Evolutionary conservation across 2,329 filamentous ascomycete genomes (phyloP).

Genomic region (Plenodomus lindquistii): DNA sequence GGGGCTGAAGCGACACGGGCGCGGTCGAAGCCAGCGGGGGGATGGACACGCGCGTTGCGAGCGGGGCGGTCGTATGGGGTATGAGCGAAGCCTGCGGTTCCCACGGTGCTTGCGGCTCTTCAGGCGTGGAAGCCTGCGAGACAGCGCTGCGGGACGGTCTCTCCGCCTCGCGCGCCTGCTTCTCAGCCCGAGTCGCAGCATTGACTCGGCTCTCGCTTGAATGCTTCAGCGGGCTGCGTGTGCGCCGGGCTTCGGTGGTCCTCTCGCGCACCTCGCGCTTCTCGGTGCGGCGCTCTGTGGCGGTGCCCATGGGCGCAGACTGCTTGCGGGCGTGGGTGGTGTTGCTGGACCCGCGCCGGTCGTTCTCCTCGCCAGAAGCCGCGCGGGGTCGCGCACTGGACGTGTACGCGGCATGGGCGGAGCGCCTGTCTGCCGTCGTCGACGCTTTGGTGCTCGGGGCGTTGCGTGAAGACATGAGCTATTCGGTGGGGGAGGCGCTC

Average conservation of each 20-base stretch:
- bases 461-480: constrained; percentile 42
- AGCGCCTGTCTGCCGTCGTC: constrained; percentile 36
- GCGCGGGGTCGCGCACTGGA: constrained; percentile 44
- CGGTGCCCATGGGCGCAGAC: constrained; percentile 23
- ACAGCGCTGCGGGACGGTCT: constrained; percentile 24
- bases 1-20: constrained; percentile 69
- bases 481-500: constrained; percentile 18
- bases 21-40: constrained; percentile 67
- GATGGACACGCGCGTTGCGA: constrained; percentile 69
- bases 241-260: constrained; percentile 40
- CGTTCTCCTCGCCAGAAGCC: constrained; percentile 39
- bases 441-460: constrained; percentile 34
- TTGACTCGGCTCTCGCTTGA: constrained; percentile 38
- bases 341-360: constrained; percentile 24
- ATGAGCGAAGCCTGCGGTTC: constrained; percentile 77
- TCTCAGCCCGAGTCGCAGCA: constrained; percentile 39
- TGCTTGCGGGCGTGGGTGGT: constrained; percentile 36
- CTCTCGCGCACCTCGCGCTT: constrained; percentile 42
- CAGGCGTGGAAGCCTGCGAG: constrained; percentile 26
- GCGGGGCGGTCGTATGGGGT: constrained; percentile 69
- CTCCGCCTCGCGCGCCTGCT: constrained; percentile 29
- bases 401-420: constrained; percentile 36
- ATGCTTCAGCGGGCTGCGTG: constrained; percentile 44
- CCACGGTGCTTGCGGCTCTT: constrained; percentile 61
- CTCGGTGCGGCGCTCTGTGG: constrained; percentile 40